Evolutionary conservation across 2,329 filamentous ascomycete species (phyloP).

Genomic region (Alternaria gansuensis): DNA sequence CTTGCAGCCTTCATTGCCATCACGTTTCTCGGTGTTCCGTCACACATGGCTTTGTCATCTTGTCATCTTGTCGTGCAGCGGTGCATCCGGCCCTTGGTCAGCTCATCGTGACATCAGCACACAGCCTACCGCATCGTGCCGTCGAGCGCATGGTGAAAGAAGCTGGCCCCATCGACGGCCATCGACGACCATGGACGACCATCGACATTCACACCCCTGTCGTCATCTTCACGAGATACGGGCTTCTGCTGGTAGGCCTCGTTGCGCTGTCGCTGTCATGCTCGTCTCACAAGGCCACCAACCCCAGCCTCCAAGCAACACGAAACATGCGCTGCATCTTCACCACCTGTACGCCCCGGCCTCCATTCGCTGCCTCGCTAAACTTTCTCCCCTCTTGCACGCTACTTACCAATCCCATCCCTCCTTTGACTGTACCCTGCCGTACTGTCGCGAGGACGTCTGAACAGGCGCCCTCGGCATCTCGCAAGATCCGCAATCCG

Average conservation of each 20-base stretch:
- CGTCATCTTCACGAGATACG: slow-evolving; percentile 13
- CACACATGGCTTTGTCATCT: slow-evolving; percentile 6
- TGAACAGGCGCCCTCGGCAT: slow-evolving; percentile 37
- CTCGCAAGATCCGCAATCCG: slow-evolving; percentile 31
- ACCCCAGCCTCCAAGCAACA: slow-evolving; percentile 22
- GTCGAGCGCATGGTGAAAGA: background rate
- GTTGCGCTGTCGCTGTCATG: slow-evolving; percentile 3
- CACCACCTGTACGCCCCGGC: background rate
- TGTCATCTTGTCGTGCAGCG: slow-evolving; percentile 12
- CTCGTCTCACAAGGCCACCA: slow-evolving; percentile 7
- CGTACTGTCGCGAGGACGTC: slow-evolving; percentile 13
- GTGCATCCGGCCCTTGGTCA: slow-evolving; percentile 27
- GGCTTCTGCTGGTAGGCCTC: slow-evolving; percentile 11
- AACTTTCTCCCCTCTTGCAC: slow-evolving; percentile 11
- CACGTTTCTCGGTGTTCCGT: slow-evolving; percentile 8
- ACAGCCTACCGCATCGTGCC: slow-evolving; percentile 22
- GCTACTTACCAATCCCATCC: slow-evolving; percentile 14
- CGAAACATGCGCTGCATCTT: slow-evolving; percentile 27
- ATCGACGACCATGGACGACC: background rate
- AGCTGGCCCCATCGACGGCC: background rate
- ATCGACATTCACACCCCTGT: slow-evolving; percentile 9
- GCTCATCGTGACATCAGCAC: slow-evolving; percentile 37
- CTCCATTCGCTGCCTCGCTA: slow-evolving; percentile 6
- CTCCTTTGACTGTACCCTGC: slow-evolving; percentile 19
- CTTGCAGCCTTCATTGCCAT: slow-evolving; percentile 15